Base-by-base conservation (phyloP, 2,329 filamentous ascomycete species). In the Aspergillus felis region DNA sequence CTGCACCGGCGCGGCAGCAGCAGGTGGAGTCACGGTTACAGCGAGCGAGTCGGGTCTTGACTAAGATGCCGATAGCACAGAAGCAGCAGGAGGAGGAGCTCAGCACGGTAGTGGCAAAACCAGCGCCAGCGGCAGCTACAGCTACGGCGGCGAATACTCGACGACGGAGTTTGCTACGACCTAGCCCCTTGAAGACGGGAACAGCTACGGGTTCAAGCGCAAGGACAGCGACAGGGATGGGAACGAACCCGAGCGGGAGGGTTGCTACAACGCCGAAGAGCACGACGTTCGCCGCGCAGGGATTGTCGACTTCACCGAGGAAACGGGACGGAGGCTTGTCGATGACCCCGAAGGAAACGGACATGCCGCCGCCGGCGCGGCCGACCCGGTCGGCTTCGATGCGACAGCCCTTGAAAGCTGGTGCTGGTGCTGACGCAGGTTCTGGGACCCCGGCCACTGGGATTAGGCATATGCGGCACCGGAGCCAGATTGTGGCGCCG, bases 341-440 rank as follows among this genome's bases (percentile, higher is more conserved):
- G 5, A 27, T 61, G 9, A 68, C 70, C 7, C 61, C 68, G 10
- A 68, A 67, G 55, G 72, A 71, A 55, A 64, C 66, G n/a, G 64
- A 68, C 20, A 72, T 74, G 69, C 66, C 62, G 35, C 72, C 73
- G 5, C 70, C 70, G 2, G 62, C 69, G 6, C 72, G 73, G 22
- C 68, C 71, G 22, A 58, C 59, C 22, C 67, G 74, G 52, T 77
- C 75, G 3, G 65, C 71, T 7, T 77, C 75, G 12, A 53, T 77
- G 44, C 66, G 70, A 59, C 74, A 76, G 55, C 70, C 70, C n/a
- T 58, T 59, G 22, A 57, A 57, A 9, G 56, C 32, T 35, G 32
- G 32, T 35, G 14, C 29, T 32, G 29, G 29, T 32, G 12, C 32
- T 35, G 12, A 4, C 14, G 46, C 56, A 3, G 63, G 59, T 44